Percentiles rank a stretch among this genome's conserved stretches.
Conservation (phyloP, 2,329 filamentous ascomycete genomes). For the Zalaria obscura region DNA sequence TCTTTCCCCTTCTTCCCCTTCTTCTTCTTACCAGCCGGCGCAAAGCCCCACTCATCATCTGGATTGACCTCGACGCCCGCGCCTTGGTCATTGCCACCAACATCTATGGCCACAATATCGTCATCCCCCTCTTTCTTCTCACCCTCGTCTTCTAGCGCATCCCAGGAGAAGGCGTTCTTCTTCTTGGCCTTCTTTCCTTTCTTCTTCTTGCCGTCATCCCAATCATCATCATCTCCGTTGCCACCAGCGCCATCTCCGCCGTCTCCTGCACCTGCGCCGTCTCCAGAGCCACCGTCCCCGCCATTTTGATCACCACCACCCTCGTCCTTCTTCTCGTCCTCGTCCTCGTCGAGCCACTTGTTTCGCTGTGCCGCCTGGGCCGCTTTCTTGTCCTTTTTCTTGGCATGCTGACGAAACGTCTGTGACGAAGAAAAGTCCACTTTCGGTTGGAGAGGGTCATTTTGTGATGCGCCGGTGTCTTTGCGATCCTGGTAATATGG, state of each 20-base stretch:
- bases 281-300: slow-evolving; percentile 17
- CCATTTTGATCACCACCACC: slow-evolving; percentile 19
- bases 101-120: not conserved
- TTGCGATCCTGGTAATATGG: slow-evolving; percentile 11
- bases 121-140: slow-evolving; percentile 3
- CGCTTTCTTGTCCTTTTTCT: slow-evolving; percentile 33
- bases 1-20: slow-evolving; percentile 5
- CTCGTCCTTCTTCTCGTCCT: slow-evolving; percentile 26
- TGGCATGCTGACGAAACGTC: slow-evolving; percentile 36
- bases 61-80: slow-evolving; percentile 7
- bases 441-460: slow-evolving; percentile 14
- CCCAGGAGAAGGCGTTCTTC: slow-evolving; percentile 9
- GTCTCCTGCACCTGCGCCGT: slow-evolving; percentile 17
- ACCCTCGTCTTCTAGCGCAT: slow-evolving; percentile 5
- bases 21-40: slow-evolving; percentile 15
- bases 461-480: slow-evolving; percentile 8
- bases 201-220: slow-evolving; percentile 13
- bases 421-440: slow-evolving; percentile 46
- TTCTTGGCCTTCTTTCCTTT: slow-evolving; percentile 21
- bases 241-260: slow-evolving; percentile 16
- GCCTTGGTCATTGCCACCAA: not conserved
- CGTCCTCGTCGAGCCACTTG: slow-evolving; percentile 33
- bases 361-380: slow-evolving; percentile 14
- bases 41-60: slow-evolving; percentile 13
- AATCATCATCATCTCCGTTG: slow-evolving; percentile 20